Evolutionary conservation across 305 asterid species (phyloP).

Genomic region (Solanum aculeatissimum): DNA sequence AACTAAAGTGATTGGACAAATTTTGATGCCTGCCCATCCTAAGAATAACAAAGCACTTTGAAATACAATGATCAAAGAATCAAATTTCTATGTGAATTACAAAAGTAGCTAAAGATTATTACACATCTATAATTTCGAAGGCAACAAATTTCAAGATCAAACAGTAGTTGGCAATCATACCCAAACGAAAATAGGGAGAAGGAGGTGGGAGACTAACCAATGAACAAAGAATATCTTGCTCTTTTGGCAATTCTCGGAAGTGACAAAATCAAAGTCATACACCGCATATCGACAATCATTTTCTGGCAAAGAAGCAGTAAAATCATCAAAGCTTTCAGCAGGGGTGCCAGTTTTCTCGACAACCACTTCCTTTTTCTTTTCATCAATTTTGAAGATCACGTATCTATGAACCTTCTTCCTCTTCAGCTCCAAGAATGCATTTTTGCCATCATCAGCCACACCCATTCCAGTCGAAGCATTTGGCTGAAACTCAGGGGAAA

Average conservation of each 20-base stretch:
- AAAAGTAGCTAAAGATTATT: neutral
- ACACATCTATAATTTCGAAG: neutral
- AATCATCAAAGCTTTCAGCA: slow-evolving; percentile 57
- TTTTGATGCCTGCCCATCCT: neutral
- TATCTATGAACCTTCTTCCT: slow-evolving; percentile 53
- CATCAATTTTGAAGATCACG: slow-evolving; percentile 63
- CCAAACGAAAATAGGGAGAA: neutral
- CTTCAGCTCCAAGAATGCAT: slow-evolving; percentile 46
- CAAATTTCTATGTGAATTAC: neutral
- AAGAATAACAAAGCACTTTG: neutral
- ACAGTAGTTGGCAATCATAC: neutral
- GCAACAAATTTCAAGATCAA: neutral
- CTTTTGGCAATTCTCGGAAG: slow-evolving; percentile 71
- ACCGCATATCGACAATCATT: slow-evolving; percentile 75
- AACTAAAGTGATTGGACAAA: neutral
- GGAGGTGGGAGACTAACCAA: slow-evolving; percentile 25
- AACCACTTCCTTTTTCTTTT: slow-evolving; percentile 62
- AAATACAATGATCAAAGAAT: neutral
- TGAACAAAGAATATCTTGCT: slow-evolving; percentile 76
- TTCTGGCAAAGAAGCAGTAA: slow-evolving; percentile 55
- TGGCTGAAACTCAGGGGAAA: slow-evolving; percentile 12
- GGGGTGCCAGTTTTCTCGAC: slow-evolving; percentile 70
- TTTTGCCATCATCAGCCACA: slow-evolving; percentile 53
- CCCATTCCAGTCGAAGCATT: slow-evolving; percentile 66
- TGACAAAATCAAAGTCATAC: slow-evolving; percentile 64